Evolutionary conservation across 1,284 basidiomycete genomes (phyloP).

Genomic region (Apiotrichum mycotoxinovorans): DNA sequence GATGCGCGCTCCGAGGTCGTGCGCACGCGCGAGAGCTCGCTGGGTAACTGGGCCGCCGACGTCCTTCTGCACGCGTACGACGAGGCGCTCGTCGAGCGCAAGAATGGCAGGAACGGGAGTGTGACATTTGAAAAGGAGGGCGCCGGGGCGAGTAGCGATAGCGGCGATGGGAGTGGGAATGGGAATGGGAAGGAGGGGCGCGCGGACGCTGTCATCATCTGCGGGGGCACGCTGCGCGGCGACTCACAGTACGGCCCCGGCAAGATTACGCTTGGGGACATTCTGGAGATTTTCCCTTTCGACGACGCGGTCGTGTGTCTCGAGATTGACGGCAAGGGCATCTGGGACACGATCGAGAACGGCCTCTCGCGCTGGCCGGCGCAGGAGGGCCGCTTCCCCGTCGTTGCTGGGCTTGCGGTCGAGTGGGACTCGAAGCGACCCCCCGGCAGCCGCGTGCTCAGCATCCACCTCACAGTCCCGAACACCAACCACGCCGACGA

Average conservation of each 20-base stretch:
- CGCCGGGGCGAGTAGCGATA: background rate
- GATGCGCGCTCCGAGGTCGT: constrained; percentile 74
- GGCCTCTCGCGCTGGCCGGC: constrained; percentile 76
- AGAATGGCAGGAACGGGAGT: background rate
- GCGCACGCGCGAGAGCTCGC: constrained; percentile 64
- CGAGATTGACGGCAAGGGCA: constrained; percentile 69
- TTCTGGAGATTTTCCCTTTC: constrained; percentile 77
- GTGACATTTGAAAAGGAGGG: constrained; percentile 24
- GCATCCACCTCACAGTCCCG: constrained; percentile 59
- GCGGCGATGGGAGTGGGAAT: background rate
- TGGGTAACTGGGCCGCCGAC: constrained; percentile 87
- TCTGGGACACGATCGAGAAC: constrained; percentile 78
- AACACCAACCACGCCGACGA: constrained; percentile 31
- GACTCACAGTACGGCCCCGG: constrained; percentile 82
- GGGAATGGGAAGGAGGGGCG: constrained; percentile 34
- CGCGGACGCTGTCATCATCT: constrained; percentile 72
- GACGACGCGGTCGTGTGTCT: constrained; percentile 80
- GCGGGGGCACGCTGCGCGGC: constrained; percentile 80
- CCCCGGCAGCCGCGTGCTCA: constrained; percentile 67
- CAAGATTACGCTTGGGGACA: constrained; percentile 70
- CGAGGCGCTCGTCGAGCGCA: constrained; percentile 57
- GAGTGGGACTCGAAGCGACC: constrained; percentile 73
- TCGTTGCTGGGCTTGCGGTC: constrained; percentile 79
- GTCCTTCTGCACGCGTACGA: constrained; percentile 81
- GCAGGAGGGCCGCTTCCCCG: constrained; percentile 89